These are phyloP conservation scores for Pleurotus cornucopiae DNA, from an alignment of 768 basidiomycete species.

Conservation along the genomic window DNA sequence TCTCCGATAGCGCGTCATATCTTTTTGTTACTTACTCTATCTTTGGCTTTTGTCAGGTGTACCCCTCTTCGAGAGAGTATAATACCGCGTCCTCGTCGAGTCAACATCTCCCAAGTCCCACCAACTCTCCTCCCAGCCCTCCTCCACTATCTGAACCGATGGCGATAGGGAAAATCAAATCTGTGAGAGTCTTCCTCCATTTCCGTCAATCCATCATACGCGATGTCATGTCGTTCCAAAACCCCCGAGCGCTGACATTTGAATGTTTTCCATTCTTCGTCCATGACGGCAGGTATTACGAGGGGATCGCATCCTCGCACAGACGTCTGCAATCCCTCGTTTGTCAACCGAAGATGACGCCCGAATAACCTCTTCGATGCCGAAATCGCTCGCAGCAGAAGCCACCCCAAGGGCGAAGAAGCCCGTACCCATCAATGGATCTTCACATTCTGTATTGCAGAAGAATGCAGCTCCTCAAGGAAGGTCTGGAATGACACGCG, in stretches of 20 bases:
- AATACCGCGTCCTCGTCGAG: neutral
- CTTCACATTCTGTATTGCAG: neutral
- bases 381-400: neutral
- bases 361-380: neutral
- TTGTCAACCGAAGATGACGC: neutral
- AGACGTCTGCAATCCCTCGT: neutral
- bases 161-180: constrained; percentile 7
- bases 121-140: neutral
- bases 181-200: neutral
- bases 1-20: neutral
- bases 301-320: neutral
- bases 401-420: neutral
- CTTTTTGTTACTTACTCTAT: neutral
- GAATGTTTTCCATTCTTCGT: neutral
- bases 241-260: too few relatives aligned
- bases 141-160: neutral
- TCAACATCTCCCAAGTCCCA: neutral
- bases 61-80: neutral
- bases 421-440: neutral
- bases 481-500: neutral
- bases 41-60: neutral
- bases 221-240: neutral
- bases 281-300: constrained; percentile 1
- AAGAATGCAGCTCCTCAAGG: neutral
- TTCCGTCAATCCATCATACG: neutral